Base-by-base conservation (phyloP, 176 grass and related monocot genomes). In the Juncus inflexus region DNA sequence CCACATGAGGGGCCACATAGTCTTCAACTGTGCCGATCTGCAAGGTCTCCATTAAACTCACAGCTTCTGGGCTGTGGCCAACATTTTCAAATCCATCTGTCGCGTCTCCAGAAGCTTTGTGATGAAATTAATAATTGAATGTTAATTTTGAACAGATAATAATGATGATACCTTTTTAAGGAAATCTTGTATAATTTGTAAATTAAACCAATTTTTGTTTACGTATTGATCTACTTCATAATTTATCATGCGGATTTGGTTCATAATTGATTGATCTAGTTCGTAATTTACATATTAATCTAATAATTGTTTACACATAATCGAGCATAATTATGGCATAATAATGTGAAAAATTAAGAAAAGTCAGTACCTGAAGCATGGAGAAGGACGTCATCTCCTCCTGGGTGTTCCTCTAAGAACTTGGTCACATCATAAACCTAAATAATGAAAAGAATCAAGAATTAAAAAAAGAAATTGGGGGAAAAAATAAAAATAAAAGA, bases 341-440 rank as follows among this genome's bases (percentile, higher is more conserved):
- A 62, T 15, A 42, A 9, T 51, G 28, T 35, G 61, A 69, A 47
- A n/a, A 47, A 19, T 57, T 12, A 54, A 14, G 61, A 69, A 47
- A 35, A 36, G 12, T 57, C 6, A 54, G 15, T 62, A 88, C 89
- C 89, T 55, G 89, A 94, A 60, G 72, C 84, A 54, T 94, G 84
- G 45, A 88, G 75, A 10, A 94, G 75, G 6, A 83, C 89, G 35
- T 92, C 81, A 52, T 92, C 89, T 66, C 89, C 89, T 13, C 89
- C 81, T 12, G 84, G 81, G 45, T 94, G 89, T 19, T 94, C 84
- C 63, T 88, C 89, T 49, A 94, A 39, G 81, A 94, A 94, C 43
- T 67, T 82, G 84, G 89, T 88, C 12, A 88, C 89, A 79, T 94
- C 84, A 77, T 87, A 94, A 12, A 94, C 81, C 89, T 94, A 62